Evolutionary conservation across 2,329 filamentous ascomycete genomes (phyloP).

Genomic region (Colletotrichum falcatum): DNA sequence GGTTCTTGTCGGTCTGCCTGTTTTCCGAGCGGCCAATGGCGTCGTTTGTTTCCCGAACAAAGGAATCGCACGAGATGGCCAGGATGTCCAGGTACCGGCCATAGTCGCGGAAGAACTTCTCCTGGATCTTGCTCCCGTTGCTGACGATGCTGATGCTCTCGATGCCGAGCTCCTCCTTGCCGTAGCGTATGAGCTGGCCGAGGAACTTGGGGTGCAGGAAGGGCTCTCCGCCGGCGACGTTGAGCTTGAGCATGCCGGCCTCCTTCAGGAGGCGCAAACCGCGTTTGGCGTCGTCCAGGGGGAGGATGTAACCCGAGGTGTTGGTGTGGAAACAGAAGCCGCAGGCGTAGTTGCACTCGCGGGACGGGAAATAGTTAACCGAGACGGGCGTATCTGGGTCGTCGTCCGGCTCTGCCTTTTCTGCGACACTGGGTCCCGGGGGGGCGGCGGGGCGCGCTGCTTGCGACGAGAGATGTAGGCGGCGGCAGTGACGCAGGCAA

Average conservation of each 20-base stretch:
- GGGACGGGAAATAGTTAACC: constrained; percentile 40
- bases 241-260: constrained; percentile 67
- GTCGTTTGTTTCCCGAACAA: constrained; percentile 62
- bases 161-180: constrained; percentile 60
- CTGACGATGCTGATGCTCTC: constrained; percentile 66
- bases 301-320: constrained; percentile 57
- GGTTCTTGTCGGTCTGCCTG: constrained; percentile 48
- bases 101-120: constrained; percentile 56
- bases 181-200: constrained; percentile 57
- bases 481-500: too few relatives aligned
- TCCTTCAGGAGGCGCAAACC: constrained; percentile 59
- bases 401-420: background rate
- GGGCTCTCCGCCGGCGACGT: constrained; percentile 67
- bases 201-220: constrained; percentile 62
- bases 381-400: constrained; percentile 35
- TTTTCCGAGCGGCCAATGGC: constrained; percentile 60
- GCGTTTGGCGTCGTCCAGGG: constrained; percentile 55
- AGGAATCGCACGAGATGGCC: constrained; percentile 67
- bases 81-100: constrained; percentile 63
- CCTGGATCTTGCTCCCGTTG: constrained; percentile 62
- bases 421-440: too few relatives aligned
- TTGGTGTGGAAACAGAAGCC: constrained; percentile 70
- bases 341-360: constrained; percentile 49
- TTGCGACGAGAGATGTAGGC: too few relatives aligned
- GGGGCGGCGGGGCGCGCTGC: too few relatives aligned